Evolutionary conservation across 306 rosid genomes (phyloP).

Genomic region (Inga laurina): DNA sequence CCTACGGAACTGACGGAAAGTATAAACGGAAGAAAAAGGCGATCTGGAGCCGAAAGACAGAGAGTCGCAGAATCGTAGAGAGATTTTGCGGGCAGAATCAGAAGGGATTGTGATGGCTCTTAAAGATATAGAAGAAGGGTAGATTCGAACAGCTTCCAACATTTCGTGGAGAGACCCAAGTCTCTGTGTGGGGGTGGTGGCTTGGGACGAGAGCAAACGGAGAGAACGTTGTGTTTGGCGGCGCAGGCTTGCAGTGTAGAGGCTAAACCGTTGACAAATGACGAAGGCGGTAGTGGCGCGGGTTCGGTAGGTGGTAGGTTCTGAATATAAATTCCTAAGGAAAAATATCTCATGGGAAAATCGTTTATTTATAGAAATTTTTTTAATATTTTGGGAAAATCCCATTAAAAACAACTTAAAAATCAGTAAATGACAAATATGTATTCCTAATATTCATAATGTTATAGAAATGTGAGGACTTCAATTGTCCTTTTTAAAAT

Average conservation of each 20-base stretch:
- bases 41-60: slow-evolving; percentile 3
- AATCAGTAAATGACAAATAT: no score
- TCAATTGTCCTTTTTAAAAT: no score
- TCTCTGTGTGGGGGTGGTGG: not conserved
- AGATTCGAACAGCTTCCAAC: slow-evolving; percentile 42
- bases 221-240: not conserved
- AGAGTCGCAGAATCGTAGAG: not conserved
- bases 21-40: not conserved
- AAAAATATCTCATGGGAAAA: not conserved
- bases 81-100: slow-evolving; percentile 5
- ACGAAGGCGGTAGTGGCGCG: not conserved
- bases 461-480: no score
- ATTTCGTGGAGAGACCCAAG: slow-evolving; percentile 24
- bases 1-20: not conserved
- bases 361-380: no score
- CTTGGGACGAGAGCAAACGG: not conserved
- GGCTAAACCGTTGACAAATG: not conserved
- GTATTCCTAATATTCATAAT: no score
- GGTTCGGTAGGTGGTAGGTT: not conserved
- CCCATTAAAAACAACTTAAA: no score
- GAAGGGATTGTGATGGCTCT: slow-evolving; percentile 12
- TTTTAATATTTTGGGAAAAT: no score
- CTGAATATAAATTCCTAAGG: not conserved
- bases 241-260: not conserved
- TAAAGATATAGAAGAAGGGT: slow-evolving; percentile 11